A percentile compares a stretch with the other conserved stretches of the same genome.
phyloP scores from a whole-genome alignment of 441 rosid species.

The Lepidium campestre region DNA sequence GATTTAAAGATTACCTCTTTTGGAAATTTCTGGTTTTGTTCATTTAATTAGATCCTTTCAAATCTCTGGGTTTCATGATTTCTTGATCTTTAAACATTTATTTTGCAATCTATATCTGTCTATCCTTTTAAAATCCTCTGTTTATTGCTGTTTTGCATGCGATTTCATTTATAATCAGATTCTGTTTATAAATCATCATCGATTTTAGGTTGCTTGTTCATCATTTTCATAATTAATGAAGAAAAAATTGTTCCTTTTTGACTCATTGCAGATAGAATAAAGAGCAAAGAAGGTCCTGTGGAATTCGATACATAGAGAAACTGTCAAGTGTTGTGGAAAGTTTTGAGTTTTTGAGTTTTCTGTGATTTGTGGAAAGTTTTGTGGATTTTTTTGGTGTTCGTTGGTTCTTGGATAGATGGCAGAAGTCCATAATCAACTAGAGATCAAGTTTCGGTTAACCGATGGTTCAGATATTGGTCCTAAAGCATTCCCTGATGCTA shows the following conservation, averaged over 20 bases:
- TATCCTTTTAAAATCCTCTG: neutral
- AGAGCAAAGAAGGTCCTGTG: slow-evolving; percentile 11
- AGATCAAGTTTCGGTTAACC: slow-evolving; percentile 85
- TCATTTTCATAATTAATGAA: neutral
- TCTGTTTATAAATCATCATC: neutral
- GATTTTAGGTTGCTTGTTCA: neutral
- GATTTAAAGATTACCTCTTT: neutral
- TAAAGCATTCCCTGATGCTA: slow-evolving; percentile 70
- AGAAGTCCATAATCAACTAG: slow-evolving; percentile 70
- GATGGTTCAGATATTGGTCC: slow-evolving; percentile 98
- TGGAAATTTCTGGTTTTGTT: neutral
- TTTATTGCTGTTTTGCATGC: slow-evolving; percentile 18
- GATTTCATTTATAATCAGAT: slow-evolving; percentile 10
- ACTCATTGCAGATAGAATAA: slow-evolving; percentile 15
- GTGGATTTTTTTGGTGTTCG: slow-evolving; percentile 1
- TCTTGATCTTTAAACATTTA: neutral
- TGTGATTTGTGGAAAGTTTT: slow-evolving; percentile 16
- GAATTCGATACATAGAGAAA: slow-evolving; percentile 17
- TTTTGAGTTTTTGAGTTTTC: neutral
- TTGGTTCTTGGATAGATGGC: slow-evolving; percentile 44
- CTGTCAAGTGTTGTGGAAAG: slow-evolving; percentile 14
- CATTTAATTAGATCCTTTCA: neutral
- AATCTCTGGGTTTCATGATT: too few relatives aligned
- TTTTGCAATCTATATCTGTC: neutral
- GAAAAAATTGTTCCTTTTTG: neutral